Evolutionary conservation across 257 asterid genomes (phyloP).

Genomic region (Ocimum tenuiflorum): DNA sequence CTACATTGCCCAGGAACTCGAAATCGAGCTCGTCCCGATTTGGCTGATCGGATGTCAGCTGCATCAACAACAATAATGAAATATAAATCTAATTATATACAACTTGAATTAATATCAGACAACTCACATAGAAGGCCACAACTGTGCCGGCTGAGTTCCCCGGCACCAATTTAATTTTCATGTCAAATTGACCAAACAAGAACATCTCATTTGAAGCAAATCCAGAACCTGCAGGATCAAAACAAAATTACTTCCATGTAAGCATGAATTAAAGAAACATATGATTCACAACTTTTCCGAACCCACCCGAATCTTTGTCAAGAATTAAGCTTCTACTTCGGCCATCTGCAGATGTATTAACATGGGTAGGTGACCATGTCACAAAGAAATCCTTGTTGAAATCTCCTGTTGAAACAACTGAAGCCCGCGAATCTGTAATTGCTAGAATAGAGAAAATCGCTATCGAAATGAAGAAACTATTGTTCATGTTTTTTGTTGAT

Average conservation of each 20-base stretch:
- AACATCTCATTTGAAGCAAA: constrained; percentile 67
- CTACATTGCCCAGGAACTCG: constrained; percentile 75
- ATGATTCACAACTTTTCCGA: too few species aligned
- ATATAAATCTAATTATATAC: too few species aligned
- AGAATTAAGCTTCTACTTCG: constrained; percentile 48
- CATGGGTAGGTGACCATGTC: constrained; percentile 73
- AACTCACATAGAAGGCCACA: constrained; percentile 73
- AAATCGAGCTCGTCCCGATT: constrained; percentile 84
- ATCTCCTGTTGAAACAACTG: constrained; percentile 73
- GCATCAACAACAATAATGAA: too few species aligned
- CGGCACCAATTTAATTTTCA: constrained; percentile 66
- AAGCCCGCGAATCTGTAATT: constrained; percentile 32
- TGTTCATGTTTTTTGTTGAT: constrained; percentile 22
- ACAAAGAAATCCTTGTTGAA: constrained; percentile 73
- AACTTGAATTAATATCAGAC: too few species aligned
- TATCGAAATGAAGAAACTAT: constrained; percentile 10
- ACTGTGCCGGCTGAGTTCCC: constrained; percentile 92
- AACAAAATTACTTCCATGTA: background rate
- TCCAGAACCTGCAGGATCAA: constrained; percentile 38
- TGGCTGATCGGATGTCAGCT: constrained; percentile 55
- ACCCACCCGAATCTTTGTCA: constrained; percentile 53
- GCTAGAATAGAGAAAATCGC: constrained; percentile 11
- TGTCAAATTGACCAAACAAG: constrained; percentile 78
- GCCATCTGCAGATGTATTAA: constrained; percentile 70
- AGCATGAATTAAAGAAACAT: background rate